Conservation (phyloP, 176 grass and related monocot genomes). For the Ensete glaucum region DNA sequence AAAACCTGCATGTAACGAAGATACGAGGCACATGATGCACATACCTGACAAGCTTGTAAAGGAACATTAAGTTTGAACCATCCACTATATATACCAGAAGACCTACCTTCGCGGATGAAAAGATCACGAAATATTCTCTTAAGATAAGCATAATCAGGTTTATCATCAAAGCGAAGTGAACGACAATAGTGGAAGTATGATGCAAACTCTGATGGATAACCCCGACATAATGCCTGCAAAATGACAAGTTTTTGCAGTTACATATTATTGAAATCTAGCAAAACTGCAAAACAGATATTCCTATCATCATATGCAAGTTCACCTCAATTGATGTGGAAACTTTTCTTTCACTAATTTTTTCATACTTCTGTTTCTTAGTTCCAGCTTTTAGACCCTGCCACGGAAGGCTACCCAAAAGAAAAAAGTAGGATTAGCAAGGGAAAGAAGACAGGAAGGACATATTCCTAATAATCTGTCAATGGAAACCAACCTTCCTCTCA, state of each 20-base stretch:
- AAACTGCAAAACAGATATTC: background rate
- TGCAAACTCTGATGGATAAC: slow-evolving; percentile 13
- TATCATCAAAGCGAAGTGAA: slow-evolving; percentile 8
- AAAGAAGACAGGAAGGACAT: background rate
- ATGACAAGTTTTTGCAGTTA: background rate
- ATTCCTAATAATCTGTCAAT: background rate
- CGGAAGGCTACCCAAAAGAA: background rate
- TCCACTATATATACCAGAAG: background rate
- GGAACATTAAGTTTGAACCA: background rate
- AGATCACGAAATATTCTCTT: slow-evolving; percentile 13
- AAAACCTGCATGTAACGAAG: slow-evolving; percentile 5
- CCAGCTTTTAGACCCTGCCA: slow-evolving; percentile 14
- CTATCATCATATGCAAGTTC: background rate
- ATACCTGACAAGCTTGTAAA: background rate
- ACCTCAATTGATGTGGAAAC: slow-evolving; percentile 16
- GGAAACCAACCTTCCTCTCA: slow-evolving; percentile 11
- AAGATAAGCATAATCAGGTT: slow-evolving; percentile 13
- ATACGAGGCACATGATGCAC: background rate
- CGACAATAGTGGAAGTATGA: slow-evolving; percentile 15
- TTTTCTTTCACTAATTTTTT: slow-evolving; percentile 14
- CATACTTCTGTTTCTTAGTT: slow-evolving; percentile 12
- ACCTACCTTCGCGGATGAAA: slow-evolving; percentile 4
- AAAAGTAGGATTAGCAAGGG: background rate
- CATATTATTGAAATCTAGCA: background rate
- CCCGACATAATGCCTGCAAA: slow-evolving; percentile 4